Evolutionary conservation across 1,284 basidiomycete genomes (phyloP), one percentile per base, ranked within the genome.

Genomic region (Rhodotorula sp.): DNA sequence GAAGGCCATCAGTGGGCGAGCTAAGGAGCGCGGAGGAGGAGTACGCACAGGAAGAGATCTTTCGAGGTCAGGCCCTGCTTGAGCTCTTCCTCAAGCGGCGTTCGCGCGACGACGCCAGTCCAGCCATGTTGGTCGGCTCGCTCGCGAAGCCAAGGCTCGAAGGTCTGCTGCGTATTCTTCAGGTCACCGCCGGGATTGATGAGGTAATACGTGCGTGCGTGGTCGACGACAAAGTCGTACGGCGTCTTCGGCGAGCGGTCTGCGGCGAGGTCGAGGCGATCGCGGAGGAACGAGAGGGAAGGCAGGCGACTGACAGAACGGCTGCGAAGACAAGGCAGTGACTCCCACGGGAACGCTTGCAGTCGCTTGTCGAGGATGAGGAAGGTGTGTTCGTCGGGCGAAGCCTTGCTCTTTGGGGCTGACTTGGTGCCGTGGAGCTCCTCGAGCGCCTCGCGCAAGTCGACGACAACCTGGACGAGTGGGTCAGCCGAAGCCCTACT

Each of bases 131-230:
- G 71, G 16, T 68, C 37, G 28, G 71, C 58, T 87, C 92, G 89
- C 16, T 83, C 84, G 64, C 85, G 82, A 28, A 92, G 82, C 90
- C 91, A 94, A 6, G 83, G 82, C 69, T 85, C 84, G 80, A 99
- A 98, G 24, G 90, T 86, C 13, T 83, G 85, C 80, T 99, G 89
- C 0, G 94, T 97, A 55, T 87, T 86, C 59, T 83, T 84, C 47
- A 99, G 84, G 80, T 99, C 96, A 7, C 91, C 92, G 68, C 89
- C 89, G 0, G 96, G 94, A 76, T 99, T 98, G 69, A 99, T 84
- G 48, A 98, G 85, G 79, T 89, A 98, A 78, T 87, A 92, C 10
- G 89, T 87, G 65, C 87, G 88, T 31, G 83, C 81, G 9, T 87
- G 84, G 77, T 95, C 84, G 63, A 94, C 81, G 4, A 80, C 69